Evolutionary conservation across 169 alveolate genomes (phyloP), one percentile per base, ranked within the genome.

Genomic region (Plasmodium inui): DNA sequence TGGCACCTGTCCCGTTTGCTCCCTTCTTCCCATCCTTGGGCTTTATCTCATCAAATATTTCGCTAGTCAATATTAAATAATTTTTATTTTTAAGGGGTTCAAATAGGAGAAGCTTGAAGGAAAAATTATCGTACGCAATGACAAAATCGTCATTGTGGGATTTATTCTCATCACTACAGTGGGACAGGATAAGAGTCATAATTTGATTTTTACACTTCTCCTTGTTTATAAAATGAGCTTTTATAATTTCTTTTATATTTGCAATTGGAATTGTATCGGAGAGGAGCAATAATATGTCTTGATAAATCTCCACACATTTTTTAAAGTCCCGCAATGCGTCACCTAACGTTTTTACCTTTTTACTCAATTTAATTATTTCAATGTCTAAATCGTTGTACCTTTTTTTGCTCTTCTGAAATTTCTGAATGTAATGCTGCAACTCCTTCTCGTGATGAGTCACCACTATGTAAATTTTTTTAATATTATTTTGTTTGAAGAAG

Each of bases 371-470:
- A 37, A 88, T 88, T 61, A 88, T 79, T 50, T 88, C 94, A n/a
- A 88, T 88, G 82, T 88, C 85, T 88, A 88, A 88, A 78, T 79
- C 89, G 22, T 57, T 22, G 55, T 88, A 88, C 72, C 41, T 88
- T 80, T 67, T 88, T 80, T 78, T 88, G 46, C 89, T 79, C n/a
- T 67, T 88, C n/a, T 88, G 94, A 79, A 88, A 78, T 14, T 88
- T 88, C 19, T 88, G 90, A 39, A 88, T 80, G 82, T 88, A 88
- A 32, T 80, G 44, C 34, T 30, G 74, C 6, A 88, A 67, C 22
- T 88, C 94, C 26, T 88, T 88, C 72, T 88, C 94, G 82, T 88
- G 94, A 61, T 88, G 94, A 26, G 94, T 88, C 19, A 88, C 94
- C 46, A 88, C 85, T 28, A 88, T 28, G 72, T 88, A 88, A 55